Evolutionary conservation across 306 rosid genomes (phyloP).

Genomic region (Potentilla sterilis): DNA sequence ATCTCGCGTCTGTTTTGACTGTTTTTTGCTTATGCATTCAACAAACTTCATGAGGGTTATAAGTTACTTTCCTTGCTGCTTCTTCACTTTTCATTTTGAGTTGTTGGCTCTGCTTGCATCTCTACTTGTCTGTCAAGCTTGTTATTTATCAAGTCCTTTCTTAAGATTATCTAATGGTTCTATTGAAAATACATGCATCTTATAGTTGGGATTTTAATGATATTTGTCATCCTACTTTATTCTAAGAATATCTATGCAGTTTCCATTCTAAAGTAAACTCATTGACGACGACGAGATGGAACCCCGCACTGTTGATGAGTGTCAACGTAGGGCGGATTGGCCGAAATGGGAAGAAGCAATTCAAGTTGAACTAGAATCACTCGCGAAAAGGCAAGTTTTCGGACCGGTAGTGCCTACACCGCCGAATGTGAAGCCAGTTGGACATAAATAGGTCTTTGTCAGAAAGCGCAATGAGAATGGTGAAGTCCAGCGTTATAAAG

Average conservation of each 20-base stretch:
- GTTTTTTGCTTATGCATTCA: conserved; percentile 1
- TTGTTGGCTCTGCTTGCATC: neutral
- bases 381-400: no score
- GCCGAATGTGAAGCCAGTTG: no score
- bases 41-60: neutral
- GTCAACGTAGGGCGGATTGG: no score
- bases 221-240: neutral
- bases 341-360: no score
- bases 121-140: neutral
- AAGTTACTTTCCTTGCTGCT: neutral
- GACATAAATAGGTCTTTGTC: no score
- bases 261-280: neutral
- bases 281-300: no score
- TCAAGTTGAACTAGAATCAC: no score
- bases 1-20: neutral
- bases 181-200: neutral
- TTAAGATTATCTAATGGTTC: neutral
- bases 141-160: neutral
- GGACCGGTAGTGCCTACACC: no score
- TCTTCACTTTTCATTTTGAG: conserved; percentile 6
- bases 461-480: no score
- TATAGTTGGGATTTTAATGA: neutral
- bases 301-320: no score
- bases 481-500: no score
- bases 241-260: neutral